Conservation (phyloP, 306 rosid species). For the Prunus campanulata region DNA sequence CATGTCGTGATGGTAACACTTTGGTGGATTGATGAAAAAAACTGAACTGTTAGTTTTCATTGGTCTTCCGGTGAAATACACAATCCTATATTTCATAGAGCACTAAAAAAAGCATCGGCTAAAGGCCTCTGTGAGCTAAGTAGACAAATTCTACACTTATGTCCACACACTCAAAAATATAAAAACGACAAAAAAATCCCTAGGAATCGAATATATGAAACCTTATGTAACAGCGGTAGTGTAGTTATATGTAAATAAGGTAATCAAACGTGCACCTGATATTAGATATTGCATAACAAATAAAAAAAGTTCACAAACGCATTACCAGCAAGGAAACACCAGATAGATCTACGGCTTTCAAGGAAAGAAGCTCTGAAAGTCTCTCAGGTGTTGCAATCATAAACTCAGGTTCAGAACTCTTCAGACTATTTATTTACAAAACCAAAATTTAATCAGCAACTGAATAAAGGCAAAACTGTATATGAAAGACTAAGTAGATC, state of each 20-base stretch:
- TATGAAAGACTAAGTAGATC: not conserved
- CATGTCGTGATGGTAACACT: not conserved
- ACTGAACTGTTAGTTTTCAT: not conserved
- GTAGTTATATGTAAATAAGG: not conserved
- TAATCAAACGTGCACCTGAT: not conserved
- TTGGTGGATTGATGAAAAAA: not conserved
- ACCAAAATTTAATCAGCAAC: slow-evolving; percentile 28
- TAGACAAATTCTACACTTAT: not conserved
- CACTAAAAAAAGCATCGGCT: not conserved
- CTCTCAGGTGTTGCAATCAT: slow-evolving; percentile 94
- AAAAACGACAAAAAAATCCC: not conserved
- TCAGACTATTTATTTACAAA: slow-evolving; percentile 53
- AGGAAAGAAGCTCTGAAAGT: slow-evolving; percentile 79
- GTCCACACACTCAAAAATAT: not conserved
- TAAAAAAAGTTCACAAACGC: not conserved
- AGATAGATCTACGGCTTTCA: slow-evolving; percentile 83
- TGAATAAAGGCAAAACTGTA: not conserved
- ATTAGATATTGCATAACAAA: not conserved
- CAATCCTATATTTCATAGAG: not conserved
- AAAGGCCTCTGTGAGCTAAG: not conserved
- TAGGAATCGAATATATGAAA: not conserved
- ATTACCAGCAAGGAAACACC: slow-evolving; percentile 79
- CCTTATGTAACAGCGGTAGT: not conserved
- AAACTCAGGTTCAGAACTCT: slow-evolving; percentile 91
- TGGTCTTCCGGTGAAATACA: not conserved